Evolutionary conservation across 768 basidiomycete species (phyloP).

Genomic region (Agaricus bisporus): DNA sequence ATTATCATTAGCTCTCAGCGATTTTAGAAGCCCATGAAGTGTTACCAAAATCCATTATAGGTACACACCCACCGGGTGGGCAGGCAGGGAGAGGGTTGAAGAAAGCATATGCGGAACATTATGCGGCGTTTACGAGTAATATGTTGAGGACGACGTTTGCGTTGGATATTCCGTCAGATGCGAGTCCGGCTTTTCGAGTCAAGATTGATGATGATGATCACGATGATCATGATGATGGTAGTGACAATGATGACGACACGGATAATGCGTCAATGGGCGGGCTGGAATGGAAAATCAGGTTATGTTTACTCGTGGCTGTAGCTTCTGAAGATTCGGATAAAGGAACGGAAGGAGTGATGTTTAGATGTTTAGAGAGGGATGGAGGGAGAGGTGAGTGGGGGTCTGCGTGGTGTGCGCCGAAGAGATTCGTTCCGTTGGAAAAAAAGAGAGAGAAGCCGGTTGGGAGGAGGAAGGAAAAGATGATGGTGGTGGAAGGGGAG

Average conservation of each 20-base stretch:
- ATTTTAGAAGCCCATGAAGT: slow-evolving; percentile 87
- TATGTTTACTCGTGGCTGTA: slow-evolving; percentile 81
- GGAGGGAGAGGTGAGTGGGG: slow-evolving; percentile 70
- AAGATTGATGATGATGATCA: slow-evolving; percentile 33
- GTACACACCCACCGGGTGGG: slow-evolving; percentile 21
- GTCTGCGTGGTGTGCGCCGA: slow-evolving; percentile 53
- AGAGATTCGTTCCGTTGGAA: slow-evolving; percentile 56
- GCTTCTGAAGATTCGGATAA: slow-evolving; percentile 38
- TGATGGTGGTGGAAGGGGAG: slow-evolving; percentile 13
- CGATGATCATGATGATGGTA: slow-evolving; percentile 23
- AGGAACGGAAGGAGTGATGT: slow-evolving; percentile 44
- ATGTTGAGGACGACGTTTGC: slow-evolving; percentile 78
- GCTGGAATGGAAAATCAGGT: slow-evolving; percentile 82
- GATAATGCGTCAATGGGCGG: slow-evolving; percentile 48
- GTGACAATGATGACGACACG: slow-evolving; percentile 11
- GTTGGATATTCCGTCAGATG: slow-evolving; percentile 90
- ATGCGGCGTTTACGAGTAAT: slow-evolving; percentile 67
- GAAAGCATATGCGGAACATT: slow-evolving; percentile 82
- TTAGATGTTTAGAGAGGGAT: slow-evolving; percentile 50
- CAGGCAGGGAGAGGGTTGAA: slow-evolving; percentile 34
- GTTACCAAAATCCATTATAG: slow-evolving; percentile 56
- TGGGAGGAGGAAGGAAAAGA: slow-evolving; percentile 11
- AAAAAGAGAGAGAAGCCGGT: slow-evolving; percentile 29
- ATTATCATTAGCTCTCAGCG: slow-evolving; percentile 62
- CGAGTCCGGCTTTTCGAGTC: slow-evolving; percentile 80